phyloP scores from a whole-genome alignment of 768 basidiomycete species.

The Phlebiopsis flavidoalba region DNA sequence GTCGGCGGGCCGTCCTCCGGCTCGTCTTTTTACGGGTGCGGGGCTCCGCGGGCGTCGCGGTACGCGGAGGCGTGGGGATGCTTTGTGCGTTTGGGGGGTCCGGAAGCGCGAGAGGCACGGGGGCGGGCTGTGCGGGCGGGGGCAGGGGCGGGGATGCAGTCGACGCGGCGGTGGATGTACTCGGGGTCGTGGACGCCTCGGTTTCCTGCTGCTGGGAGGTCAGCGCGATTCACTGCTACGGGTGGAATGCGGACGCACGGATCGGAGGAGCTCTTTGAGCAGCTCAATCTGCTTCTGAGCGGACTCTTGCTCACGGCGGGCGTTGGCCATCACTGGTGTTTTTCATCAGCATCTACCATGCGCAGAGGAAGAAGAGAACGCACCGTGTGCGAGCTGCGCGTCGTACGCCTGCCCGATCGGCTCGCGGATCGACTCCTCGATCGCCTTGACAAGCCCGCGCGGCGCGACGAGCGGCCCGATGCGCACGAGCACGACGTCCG shows the following conservation, averaged over 20 bases:
- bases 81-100: background rate
- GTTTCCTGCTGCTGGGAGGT: background rate
- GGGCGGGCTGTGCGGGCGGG: background rate
- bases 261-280: background rate
- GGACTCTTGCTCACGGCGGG: background rate
- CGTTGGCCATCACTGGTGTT: background rate
- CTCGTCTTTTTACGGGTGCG: background rate
- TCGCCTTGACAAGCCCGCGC: background rate
- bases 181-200: background rate
- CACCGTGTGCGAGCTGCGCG: background rate
- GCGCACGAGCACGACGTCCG: background rate
- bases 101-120: background rate
- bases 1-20: background rate
- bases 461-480: background rate
- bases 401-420: constrained; percentile 3
- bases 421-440: background rate
- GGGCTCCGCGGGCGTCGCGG: background rate
- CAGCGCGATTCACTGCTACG: background rate
- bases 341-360: background rate
- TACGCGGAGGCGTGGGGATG: background rate
- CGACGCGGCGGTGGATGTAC: background rate
- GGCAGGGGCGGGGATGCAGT: background rate
- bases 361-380: background rate
- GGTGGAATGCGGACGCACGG: background rate
- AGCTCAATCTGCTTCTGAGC: background rate